Base-by-base conservation (phyloP, 805 yeast species). In the Saturnispora diversa region DNA sequence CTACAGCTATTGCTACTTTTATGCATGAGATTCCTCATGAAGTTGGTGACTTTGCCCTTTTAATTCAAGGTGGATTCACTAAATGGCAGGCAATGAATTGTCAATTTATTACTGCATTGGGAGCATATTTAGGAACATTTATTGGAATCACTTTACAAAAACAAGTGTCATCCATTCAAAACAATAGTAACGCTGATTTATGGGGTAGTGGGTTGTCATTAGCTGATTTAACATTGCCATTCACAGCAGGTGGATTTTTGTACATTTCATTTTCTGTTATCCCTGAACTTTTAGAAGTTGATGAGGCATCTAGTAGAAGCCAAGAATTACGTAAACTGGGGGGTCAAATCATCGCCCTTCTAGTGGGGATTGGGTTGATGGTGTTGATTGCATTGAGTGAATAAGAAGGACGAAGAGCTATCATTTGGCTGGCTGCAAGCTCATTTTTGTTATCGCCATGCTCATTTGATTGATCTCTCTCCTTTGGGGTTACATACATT, bases 1-100 rank as follows among this genome's bases (percentile, higher is more conserved):
- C 81, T 2, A 80, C 88, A 0, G 73, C 82, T 17, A 59, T 81
- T 27, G 84, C 88, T 1, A 79, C 82, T 22, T 69, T 81, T 46
- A 71, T 79, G 58, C 92, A 83, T 55, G 92, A 83, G 55, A 72
- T 82, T 36, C 92, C 92, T 5, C 92, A 83, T 55, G 86, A 81
- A 53, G 72, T 83, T 45, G 88, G 90, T 35, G 92, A 83, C 53
- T 83, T 78, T 60, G 88, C 87, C 0, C 62, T 83, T 20, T 62
- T 83, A 44, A 70, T 79, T 46, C 76, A 77, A 51, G 79, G 80
- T 17, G 90, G 90, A 0, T 72, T 77, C 48, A 66, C 83, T 16
- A 76, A 76, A 58, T 60, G 74, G 58, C 75, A 75, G 46, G 86
- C 85, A 2, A 67, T 80, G 69, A 68, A 67, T 39, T 75, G 84